These are phyloP conservation scores for Recurvomyces mirabilis DNA, from an alignment of 495 filamentous ascomycete species.

Conservation along the genomic window DNA sequence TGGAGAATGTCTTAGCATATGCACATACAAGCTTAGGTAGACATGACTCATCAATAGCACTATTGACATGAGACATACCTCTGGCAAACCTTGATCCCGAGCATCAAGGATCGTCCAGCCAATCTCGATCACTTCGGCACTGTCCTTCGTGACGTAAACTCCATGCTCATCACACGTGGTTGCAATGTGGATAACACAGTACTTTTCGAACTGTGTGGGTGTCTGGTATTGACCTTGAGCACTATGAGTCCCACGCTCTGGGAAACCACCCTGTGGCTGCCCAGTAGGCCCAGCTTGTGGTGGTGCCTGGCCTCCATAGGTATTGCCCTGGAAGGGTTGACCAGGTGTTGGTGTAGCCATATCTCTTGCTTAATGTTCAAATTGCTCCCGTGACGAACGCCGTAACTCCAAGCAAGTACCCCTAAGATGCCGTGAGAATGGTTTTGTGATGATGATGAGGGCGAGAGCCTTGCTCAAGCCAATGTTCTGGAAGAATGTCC, in stretches of 20 bases:
- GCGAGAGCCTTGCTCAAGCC: too few relatives aligned
- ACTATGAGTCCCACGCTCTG: slow-evolving; percentile 3
- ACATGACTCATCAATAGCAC: not conserved
- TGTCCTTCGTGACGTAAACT: slow-evolving; percentile 98
- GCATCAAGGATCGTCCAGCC: slow-evolving; percentile 95
- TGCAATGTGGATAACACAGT: slow-evolving; percentile 94
- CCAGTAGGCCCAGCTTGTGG: too few relatives aligned
- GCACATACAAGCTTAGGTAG: not conserved
- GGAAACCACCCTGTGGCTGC: slow-evolving; percentile 7
- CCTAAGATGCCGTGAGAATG: too few relatives aligned
- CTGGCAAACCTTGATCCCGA: slow-evolving; percentile 50
- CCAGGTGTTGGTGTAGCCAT: slow-evolving; percentile 4
- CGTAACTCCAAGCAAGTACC: too few relatives aligned
- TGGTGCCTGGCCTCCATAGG: slow-evolving; percentile 3
- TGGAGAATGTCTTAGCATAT: slow-evolving; percentile 30
- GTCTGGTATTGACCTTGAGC: slow-evolving; percentile 9
- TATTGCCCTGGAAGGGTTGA: slow-evolving; percentile 13
- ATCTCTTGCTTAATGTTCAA: not conserved
- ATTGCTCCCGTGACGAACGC: slow-evolving; percentile 1
- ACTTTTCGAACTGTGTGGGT: slow-evolving; percentile 52
- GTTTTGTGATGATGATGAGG: too few relatives aligned
- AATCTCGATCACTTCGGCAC: slow-evolving; percentile 96
- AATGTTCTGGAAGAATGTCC: too few relatives aligned
- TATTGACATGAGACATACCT: slow-evolving; percentile 15
- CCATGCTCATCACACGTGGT: slow-evolving; percentile 99